Base-by-base conservation (phyloP, 768 basidiomycete species). In the Auricularia heimuer region DNA sequence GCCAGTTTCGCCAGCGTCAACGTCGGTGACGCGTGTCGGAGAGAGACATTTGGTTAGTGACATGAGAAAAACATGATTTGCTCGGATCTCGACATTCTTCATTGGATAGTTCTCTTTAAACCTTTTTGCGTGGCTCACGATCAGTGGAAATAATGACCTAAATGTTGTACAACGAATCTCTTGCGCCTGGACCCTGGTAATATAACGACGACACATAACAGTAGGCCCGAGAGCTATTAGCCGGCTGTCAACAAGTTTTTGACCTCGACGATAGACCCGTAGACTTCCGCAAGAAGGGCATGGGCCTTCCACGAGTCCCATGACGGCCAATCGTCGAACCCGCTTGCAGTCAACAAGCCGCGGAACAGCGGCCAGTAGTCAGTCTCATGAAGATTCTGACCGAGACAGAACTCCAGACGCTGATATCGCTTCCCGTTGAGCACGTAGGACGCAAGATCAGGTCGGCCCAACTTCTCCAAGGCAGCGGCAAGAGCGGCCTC, bases 111-210 rank as follows among this genome's bases (percentile, higher is more conserved):
- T 29, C 29, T 29, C 29, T 29, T 1, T 2, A 29, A 29, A 29
- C 29, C 29, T 29, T 29, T 29, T 29, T 29, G 29, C 29, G 29
- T 29, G 29, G 29, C 29, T 29, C 29, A 29, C 29, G 29, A 29
- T 1, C 29, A 29, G 29, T 69, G 71, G 87, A 86, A n/a, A 74
- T 63, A 18, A 85, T 69, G 1, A 74, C 69, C 18, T 75, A 65
- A 3, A 76, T 72, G 2, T 82, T 80, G 65, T 86, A 84, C 1
- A 75, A 78, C 29, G 85, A 83, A 45, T 67, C 65, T 37, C 79
- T 78, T 2, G 75, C 74, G 18, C 85, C 85, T 0, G 70, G 75
- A 34, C 82, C 79, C 4, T 77, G 76, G 70, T 87, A 85, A n/a
- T 77, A 72, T 3, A 83, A 77, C 67, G 78, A 80, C 83, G 85